Percentiles rank a stretch among this genome's conserved stretches.
These are phyloP conservation scores for Pecoramyces ruminantium DNA, from an alignment of 192 early-diverging fungal genomes.

Conservation along the genomic window DNA sequence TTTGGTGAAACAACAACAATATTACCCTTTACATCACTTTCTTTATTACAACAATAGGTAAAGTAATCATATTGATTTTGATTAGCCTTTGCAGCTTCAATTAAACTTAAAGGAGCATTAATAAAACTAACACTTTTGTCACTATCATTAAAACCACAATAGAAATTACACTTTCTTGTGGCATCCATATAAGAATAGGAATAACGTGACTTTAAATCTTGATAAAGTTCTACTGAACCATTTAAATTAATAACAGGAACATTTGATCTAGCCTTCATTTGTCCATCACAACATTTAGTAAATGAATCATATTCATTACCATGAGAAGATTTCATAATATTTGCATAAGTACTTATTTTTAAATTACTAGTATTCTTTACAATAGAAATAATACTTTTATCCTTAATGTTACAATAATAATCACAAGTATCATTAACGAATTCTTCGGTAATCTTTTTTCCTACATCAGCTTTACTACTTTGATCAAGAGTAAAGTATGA, in stretches of 20 bases:
- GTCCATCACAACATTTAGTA: neutral
- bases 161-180: neutral
- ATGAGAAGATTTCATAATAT: neutral
- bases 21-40: neutral
- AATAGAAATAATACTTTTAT: neutral
- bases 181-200: neutral
- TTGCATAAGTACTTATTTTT: neutral
- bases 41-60: neutral
- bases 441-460: neutral
- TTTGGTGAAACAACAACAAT: neutral
- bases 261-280: neutral
- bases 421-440: neutral
- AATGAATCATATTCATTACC: neutral
- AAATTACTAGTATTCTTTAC: neutral
- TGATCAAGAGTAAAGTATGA: neutral
- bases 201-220: neutral
- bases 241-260: neutral
- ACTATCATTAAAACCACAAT: neutral
- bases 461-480: neutral
- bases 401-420: neutral
- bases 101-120: neutral
- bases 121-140: neutral
- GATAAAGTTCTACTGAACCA: neutral
- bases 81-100: neutral
- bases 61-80: neutral